These are phyloP conservation scores for Debaryomyces coudertii DNA, from an alignment of 1,139 yeast genomes.

Conservation along the genomic window DNA sequence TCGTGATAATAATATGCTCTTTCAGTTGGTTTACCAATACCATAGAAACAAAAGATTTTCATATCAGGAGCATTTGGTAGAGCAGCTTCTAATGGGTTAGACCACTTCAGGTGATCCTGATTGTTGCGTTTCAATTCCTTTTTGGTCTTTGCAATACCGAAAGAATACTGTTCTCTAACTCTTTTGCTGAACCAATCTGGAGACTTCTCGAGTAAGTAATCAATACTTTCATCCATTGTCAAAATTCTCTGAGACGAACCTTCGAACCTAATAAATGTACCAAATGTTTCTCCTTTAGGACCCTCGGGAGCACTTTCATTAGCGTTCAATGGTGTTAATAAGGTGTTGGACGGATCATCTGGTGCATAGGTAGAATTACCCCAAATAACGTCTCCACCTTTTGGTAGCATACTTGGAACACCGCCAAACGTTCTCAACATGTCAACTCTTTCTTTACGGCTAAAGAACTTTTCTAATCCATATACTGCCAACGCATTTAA, in stretches of 20 bases:
- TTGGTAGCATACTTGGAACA: constrained; percentile 91
- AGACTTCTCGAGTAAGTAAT: constrained; percentile 61
- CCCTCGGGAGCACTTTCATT: constrained; percentile 29
- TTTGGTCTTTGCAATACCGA: constrained; percentile 66
- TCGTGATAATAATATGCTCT: constrained; percentile 80
- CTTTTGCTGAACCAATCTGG: constrained; percentile 78
- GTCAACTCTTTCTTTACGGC: constrained; percentile 84
- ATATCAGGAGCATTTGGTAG: constrained; percentile 92
- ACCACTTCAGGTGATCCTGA: constrained; percentile 77
- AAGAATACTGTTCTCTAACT: constrained; percentile 71
- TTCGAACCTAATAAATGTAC: constrained; percentile 73
- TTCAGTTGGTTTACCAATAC: constrained; percentile 95
- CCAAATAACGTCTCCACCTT: constrained; percentile 92
- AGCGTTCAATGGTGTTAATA: constrained; percentile 24
- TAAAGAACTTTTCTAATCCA: constrained; percentile 91
- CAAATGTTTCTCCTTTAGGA: constrained; percentile 55
- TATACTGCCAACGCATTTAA: constrained; percentile 89
- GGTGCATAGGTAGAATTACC: constrained; percentile 65
- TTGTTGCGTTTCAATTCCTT: constrained; percentile 66
- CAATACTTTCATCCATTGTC: constrained; percentile 68
- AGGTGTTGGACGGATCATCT: constrained; percentile 56
- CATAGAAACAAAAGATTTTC: constrained; percentile 88
- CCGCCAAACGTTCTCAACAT: constrained; percentile 91
- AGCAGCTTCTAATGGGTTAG: constrained; percentile 88
- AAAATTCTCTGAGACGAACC: constrained; percentile 45